These are phyloP conservation scores for Apiosordaria backusii DNA, from an alignment of 495 filamentous ascomycete species.

Conservation along the genomic window DNA sequence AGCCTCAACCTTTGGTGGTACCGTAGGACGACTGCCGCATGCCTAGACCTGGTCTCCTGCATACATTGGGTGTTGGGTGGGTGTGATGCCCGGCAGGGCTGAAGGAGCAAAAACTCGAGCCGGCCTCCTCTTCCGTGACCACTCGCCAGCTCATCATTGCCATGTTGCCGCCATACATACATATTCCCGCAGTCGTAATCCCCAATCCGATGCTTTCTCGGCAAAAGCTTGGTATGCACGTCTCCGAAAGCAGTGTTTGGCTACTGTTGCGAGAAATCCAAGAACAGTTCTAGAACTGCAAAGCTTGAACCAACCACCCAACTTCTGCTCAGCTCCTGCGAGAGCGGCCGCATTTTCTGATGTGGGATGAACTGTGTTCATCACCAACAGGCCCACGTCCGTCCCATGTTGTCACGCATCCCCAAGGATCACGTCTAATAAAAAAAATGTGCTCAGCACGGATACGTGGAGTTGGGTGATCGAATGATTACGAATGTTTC, in stretches of 20 bases:
- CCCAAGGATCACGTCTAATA: not conserved
- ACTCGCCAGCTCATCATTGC: not conserved
- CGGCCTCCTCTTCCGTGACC: not conserved
- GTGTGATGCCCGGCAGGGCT: slow-evolving; percentile 6
- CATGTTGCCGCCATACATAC: not conserved
- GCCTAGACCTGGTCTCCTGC: not conserved
- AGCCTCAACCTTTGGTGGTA: not conserved
- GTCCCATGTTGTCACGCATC: not conserved
- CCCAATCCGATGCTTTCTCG: not conserved
- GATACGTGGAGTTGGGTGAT: not conserved
- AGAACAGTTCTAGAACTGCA: not conserved
- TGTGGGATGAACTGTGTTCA: not conserved
- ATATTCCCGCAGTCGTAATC: not conserved
- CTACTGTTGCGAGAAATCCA: not conserved
- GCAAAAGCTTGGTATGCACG: not conserved
- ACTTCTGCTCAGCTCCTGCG: not conserved
- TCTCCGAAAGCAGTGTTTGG: not conserved
- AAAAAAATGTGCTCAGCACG: not conserved
- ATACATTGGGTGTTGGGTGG: not conserved
- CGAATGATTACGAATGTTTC: not conserved
- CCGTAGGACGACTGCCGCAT: not conserved
- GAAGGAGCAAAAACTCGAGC: not conserved
- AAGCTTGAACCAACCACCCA: not conserved
- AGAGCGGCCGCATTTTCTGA: not conserved
- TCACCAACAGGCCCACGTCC: not conserved